A percentile compares a stretch with the other conserved stretches of the same genome.
phyloP scores from a whole-genome alignment of 495 filamentous ascomycete species.

The Amphirosellinia nigrospora region DNA sequence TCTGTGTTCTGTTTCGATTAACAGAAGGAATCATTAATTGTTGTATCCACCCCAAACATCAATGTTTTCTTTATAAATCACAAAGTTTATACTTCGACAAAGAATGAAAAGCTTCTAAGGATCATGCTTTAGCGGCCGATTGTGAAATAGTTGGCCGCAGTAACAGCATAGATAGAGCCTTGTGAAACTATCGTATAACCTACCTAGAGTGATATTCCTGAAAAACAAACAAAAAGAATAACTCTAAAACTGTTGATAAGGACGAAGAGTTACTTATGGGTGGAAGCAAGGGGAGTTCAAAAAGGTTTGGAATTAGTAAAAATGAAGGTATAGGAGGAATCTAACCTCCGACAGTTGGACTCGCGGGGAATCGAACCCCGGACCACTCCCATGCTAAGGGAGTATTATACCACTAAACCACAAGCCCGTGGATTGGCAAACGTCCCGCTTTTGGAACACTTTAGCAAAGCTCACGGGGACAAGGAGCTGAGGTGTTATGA shows the following conservation, averaged over 20 bases:
- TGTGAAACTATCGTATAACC: no score
- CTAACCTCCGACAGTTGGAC: conserved; percentile 36
- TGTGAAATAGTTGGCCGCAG: not conserved
- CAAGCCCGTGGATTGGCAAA: conserved; percentile 14
- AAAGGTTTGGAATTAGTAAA: no score
- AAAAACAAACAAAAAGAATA: no score
- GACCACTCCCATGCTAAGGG: conserved; percentile 53
- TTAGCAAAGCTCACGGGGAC: no score
- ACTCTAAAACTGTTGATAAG: no score
- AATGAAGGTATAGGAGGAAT: conserved; percentile 29
- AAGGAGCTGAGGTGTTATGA: no score
- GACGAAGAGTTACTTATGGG: no score
- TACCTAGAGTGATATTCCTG: no score
- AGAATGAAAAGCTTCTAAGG: not conserved
- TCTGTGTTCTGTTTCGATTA: not conserved
- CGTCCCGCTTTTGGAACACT: no score
- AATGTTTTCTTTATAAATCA: not conserved
- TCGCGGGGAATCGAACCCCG: conserved; percentile 65
- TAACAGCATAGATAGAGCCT: not conserved
- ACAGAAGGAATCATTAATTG: not conserved
- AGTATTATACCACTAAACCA: conserved; percentile 32
- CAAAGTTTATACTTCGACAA: not conserved
- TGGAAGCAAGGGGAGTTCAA: not conserved
- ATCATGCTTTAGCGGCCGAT: not conserved
- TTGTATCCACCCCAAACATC: not conserved